Conservation (phyloP, 257 asterid species). For the Scutellaria baicalensis region DNA sequence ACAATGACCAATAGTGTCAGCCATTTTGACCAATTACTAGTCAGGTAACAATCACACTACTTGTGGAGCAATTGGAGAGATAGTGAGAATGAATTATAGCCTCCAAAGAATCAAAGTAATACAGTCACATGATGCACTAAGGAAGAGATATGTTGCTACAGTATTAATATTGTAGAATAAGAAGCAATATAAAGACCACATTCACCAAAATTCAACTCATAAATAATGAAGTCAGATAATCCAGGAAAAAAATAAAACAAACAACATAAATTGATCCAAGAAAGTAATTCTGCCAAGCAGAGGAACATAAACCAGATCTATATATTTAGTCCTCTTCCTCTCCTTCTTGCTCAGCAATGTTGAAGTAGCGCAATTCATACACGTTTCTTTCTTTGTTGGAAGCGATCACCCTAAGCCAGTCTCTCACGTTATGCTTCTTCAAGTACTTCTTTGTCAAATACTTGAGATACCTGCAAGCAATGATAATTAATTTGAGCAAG, state of each 20-base stretch:
- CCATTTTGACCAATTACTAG: too few relatives aligned
- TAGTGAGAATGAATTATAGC: too few relatives aligned
- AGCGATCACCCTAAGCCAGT: conserved; percentile 77
- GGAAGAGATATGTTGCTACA: neutral
- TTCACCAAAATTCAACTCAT: conserved; percentile 10
- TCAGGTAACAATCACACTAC: too few relatives aligned
- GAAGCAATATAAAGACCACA: conserved; percentile 2
- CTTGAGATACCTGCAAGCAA: conserved; percentile 48
- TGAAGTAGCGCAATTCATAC: conserved; percentile 65
- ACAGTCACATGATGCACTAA: too few relatives aligned
- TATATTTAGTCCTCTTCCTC: conserved; percentile 47
- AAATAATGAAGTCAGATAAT: conserved; percentile 1
- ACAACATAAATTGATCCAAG: conserved; percentile 11
- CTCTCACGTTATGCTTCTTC: conserved; percentile 76
- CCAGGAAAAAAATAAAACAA: neutral
- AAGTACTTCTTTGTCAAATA: conserved; percentile 70
- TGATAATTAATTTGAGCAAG: neutral
- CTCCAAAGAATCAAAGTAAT: too few relatives aligned
- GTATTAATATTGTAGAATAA: neutral
- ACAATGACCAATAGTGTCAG: too few relatives aligned
- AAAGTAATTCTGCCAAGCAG: neutral
- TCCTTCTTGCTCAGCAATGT: conserved; percentile 69
- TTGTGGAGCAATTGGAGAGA: too few relatives aligned
- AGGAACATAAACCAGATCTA: neutral
- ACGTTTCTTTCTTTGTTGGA: conserved; percentile 69